Percentiles rank a stretch among this genome's conserved stretches.
Conservation (phyloP, 345 rosid genomes). For the Physaria fendleri region DNA sequence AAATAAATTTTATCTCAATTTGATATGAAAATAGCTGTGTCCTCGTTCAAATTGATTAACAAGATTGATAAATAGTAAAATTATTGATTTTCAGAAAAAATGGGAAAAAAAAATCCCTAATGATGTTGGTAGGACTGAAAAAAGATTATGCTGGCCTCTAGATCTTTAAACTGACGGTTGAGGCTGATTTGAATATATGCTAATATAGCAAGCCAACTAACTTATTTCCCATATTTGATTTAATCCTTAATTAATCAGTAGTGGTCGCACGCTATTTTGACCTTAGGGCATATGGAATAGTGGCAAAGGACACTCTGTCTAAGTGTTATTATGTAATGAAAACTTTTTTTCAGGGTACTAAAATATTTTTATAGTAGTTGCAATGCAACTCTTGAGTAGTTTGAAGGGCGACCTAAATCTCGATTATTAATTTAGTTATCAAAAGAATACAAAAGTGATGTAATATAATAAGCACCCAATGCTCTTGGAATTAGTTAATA, state of each 20-base stretch:
- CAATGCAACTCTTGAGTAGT: conserved; percentile 23
- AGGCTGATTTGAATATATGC: conserved; percentile 25
- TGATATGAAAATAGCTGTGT: too few relatives aligned
- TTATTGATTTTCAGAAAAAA: too few relatives aligned
- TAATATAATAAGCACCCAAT: conserved; percentile 21
- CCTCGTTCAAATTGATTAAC: too few relatives aligned
- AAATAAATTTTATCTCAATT: too few relatives aligned
- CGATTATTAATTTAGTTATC: neutral
- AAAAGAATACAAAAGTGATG: neutral
- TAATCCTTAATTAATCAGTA: conserved; percentile 20
- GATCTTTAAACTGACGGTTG: conserved; percentile 33
- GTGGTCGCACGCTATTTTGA: conserved; percentile 24
- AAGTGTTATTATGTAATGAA: neutral
- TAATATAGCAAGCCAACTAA: conserved; percentile 34
- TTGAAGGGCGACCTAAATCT: conserved; percentile 18
- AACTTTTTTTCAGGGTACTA: neutral
- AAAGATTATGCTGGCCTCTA: conserved; percentile 31
- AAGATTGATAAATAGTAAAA: too few relatives aligned
- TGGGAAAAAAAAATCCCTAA: too few relatives aligned
- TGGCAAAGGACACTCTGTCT: conserved; percentile 26
- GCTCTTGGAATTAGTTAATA: conserved; percentile 31
- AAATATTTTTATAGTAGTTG: neutral
- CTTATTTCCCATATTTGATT: conserved; percentile 21
- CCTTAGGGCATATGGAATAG: conserved; percentile 25
- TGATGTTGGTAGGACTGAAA: conserved; percentile 29